These are phyloP conservation scores for Umbelopsis ramanniana DNA, from an alignment of 192 early-diverging fungal species.

Conservation along the genomic window DNA sequence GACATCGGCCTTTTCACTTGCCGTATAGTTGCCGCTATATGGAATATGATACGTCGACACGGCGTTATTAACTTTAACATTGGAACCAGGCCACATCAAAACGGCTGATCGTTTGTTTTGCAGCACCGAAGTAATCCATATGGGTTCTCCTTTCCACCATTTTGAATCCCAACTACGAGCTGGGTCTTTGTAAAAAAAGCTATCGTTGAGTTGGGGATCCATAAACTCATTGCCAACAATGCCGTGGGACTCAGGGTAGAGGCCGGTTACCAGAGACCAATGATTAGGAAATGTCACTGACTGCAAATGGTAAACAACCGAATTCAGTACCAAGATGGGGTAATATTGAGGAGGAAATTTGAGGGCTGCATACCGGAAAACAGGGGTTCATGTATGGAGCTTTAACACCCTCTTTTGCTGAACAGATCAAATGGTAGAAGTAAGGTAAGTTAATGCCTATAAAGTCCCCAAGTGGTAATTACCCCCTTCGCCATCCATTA, in stretches of 20 bases:
- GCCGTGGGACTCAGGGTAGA: constrained; percentile 91
- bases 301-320: constrained; percentile 19
- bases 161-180: constrained; percentile 60
- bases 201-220: constrained; percentile 70
- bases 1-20: constrained; percentile 59
- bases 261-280: constrained; percentile 88
- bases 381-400: constrained; percentile 70
- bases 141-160: constrained; percentile 94
- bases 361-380: constrained; percentile 58
- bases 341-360: not conserved
- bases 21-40: constrained; percentile 50
- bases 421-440: not conserved
- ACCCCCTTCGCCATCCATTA: constrained; percentile 31
- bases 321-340: not conserved
- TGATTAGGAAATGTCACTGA: constrained; percentile 93
- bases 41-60: constrained; percentile 70
- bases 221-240: constrained; percentile 88
- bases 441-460: not conserved
- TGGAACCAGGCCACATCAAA: constrained; percentile 90
- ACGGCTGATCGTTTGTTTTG: constrained; percentile 72
- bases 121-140: constrained; percentile 87
- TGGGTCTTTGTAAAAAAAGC: constrained; percentile 79
- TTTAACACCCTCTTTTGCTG: constrained; percentile 50
- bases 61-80: constrained; percentile 53
- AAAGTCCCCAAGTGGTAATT: not conserved